These are phyloP conservation scores for Lactarius evosmus DNA, from an alignment of 768 basidiomycete genomes.

Conservation along the genomic window DNA sequence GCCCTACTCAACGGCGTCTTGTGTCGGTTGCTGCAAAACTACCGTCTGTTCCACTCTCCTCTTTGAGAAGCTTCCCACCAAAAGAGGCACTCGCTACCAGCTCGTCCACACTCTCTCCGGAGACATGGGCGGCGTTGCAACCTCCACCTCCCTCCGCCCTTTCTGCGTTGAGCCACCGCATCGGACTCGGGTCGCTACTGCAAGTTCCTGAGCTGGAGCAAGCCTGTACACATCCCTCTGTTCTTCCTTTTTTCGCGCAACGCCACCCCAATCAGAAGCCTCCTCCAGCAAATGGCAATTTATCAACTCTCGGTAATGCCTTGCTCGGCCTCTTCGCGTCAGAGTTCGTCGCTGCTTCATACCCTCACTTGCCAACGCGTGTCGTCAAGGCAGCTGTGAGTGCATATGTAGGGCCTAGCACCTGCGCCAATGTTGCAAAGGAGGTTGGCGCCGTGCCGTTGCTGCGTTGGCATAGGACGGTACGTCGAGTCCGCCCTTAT, in stretches of 20 bases:
- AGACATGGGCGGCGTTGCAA: constrained; percentile 67
- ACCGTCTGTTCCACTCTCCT: constrained; percentile 53
- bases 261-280: constrained; percentile 53
- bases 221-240: constrained; percentile 78
- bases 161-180: constrained; percentile 70
- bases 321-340: constrained; percentile 87
- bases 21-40: constrained; percentile 47
- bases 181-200: constrained; percentile 63
- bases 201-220: constrained; percentile 55
- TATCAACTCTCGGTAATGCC: constrained; percentile 77
- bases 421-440: constrained; percentile 79
- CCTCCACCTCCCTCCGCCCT: constrained; percentile 70
- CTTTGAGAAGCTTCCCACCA: constrained; percentile 59
- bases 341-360: constrained; percentile 75
- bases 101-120: constrained; percentile 50
- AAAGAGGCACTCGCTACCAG: constrained; percentile 43
- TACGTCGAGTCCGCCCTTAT: constrained; percentile 38
- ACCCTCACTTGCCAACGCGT: constrained; percentile 88
- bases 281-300: constrained; percentile 68
- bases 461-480: constrained; percentile 77
- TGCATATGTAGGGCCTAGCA: constrained; percentile 83
- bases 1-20: constrained; percentile 56
- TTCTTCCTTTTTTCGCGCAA: constrained; percentile 51
- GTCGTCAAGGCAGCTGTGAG: constrained; percentile 90
- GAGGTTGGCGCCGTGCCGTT: constrained; percentile 79